A percentile compares a stretch with the other conserved stretches of the same genome.
These are phyloP conservation scores for Sugiyamaella lignohabitans DNA, from an alignment of 805 yeast species.

Conservation along the genomic window DNA sequence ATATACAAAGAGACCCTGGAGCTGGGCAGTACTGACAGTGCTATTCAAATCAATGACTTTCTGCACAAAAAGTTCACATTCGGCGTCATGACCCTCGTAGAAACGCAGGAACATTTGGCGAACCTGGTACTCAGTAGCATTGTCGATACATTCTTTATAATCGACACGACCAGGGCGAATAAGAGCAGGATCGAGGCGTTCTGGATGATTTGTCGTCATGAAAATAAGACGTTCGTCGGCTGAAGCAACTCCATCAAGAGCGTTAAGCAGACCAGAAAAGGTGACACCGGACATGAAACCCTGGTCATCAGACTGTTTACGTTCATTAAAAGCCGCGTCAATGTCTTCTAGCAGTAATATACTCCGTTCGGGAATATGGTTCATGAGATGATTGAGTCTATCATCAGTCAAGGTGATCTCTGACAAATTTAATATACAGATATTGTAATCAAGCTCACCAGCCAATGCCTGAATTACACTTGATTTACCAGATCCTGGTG, in stretches of 20 bases:
- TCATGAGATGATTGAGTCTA: constrained; percentile 89
- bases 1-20: constrained; percentile 92
- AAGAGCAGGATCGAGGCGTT: constrained; percentile 84
- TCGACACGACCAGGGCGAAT: constrained; percentile 94
- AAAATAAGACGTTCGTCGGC: constrained; percentile 95
- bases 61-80: constrained; percentile 46
- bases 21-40: constrained; percentile 82
- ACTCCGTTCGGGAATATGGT: constrained; percentile 87
- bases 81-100: constrained; percentile 55
- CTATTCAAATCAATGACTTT: constrained; percentile 43
- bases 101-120: constrained; percentile 80
- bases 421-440: constrained; percentile 84
- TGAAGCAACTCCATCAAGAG: constrained; percentile 94
- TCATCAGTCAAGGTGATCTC: constrained; percentile 93
- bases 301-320: constrained; percentile 67
- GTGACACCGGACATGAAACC: constrained; percentile 88
- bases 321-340: constrained; percentile 88
- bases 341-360: constrained; percentile 83
- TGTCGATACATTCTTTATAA: constrained; percentile 70
- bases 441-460: constrained; percentile 91
- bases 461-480: constrained; percentile 95
- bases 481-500: constrained; percentile 97
- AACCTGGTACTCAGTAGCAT: constrained; percentile 81
- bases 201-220: constrained; percentile 98
- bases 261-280: constrained; percentile 87